phyloP scores from a whole-genome alignment of 352 stramenopile species.

The Phytophthora melonis region DNA sequence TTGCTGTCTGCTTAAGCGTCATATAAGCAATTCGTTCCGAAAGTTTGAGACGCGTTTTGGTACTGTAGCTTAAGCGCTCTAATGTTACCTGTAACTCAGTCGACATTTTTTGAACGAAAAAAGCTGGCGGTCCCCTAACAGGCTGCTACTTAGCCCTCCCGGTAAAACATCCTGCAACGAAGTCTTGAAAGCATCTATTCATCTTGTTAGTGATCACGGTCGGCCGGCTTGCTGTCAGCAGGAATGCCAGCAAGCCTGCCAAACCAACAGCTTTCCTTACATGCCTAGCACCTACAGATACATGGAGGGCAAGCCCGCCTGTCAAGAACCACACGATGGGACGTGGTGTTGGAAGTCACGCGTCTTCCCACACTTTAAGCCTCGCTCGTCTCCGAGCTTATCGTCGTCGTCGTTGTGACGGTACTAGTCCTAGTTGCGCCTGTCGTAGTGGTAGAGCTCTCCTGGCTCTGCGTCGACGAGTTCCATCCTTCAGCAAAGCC shows the following conservation, averaged over 20 bases:
- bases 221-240: slow-evolving; percentile 15
- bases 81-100: no score
- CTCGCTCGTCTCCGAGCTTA: slow-evolving; percentile 20
- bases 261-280: slow-evolving; percentile 27
- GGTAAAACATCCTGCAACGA: no score
- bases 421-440: not conserved
- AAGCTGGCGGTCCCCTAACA: no score
- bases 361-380: slow-evolving; percentile 11
- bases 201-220: slow-evolving; percentile 5
- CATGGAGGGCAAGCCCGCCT: slow-evolving; percentile 7
- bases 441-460: not conserved
- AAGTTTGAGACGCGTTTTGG: no score
- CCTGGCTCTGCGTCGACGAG: not conserved
- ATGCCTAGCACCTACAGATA: slow-evolving; percentile 35
- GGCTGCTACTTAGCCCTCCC: no score
- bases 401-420: slow-evolving; percentile 20
- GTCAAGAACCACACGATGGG: not conserved
- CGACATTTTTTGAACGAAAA: no score
- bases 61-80: no score
- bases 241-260: slow-evolving; percentile 12
- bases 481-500: slow-evolving; percentile 74
- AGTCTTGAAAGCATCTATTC: slow-evolving; percentile 12
- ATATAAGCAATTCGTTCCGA: no score
- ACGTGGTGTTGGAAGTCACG: slow-evolving; percentile 1
- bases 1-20: no score